These are phyloP conservation scores for Pyrenophora teres DNA, from an alignment of 2,329 filamentous ascomycete genomes.

Conservation along the genomic window DNA sequence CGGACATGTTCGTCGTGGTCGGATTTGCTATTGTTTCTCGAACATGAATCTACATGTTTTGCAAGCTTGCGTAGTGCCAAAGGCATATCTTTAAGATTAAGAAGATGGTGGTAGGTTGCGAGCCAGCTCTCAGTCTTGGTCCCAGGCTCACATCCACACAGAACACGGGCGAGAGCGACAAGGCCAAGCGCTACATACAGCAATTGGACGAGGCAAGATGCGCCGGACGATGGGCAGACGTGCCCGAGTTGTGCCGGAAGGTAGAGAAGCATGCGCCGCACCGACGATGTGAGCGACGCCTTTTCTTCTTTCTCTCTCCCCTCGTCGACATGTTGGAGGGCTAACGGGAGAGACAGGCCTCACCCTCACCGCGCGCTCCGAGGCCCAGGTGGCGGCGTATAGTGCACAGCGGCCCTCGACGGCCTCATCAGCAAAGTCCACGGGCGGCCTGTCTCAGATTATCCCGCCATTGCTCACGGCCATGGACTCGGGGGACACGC, in stretches of 20 bases:
- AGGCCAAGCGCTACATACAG: constrained; percentile 80
- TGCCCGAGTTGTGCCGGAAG: constrained; percentile 90
- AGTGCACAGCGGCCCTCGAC: constrained; percentile 50
- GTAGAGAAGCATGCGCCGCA: constrained; percentile 90
- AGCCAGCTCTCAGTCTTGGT: not conserved
- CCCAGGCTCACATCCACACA: constrained; percentile 33
- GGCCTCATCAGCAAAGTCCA: constrained; percentile 46
- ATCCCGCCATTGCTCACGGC: constrained; percentile 49
- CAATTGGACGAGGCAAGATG: constrained; percentile 86
- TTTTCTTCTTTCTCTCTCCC: not conserved
- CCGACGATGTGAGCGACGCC: constrained; percentile 70
- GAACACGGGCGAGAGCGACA: constrained; percentile 64
- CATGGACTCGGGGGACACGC: constrained; percentile 47
- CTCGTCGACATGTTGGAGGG: not conserved
- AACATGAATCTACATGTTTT: constrained; percentile 37
- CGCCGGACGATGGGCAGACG: constrained; percentile 81
- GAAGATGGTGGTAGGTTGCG: constrained; percentile 44
- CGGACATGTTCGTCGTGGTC: constrained; percentile 27
- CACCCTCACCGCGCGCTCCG: constrained; percentile 53
- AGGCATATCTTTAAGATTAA: constrained; percentile 37
- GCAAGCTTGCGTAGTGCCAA: constrained; percentile 31
- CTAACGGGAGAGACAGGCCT: constrained; percentile 46
- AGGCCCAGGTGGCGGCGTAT: constrained; percentile 53
- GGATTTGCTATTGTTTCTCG: constrained; percentile 28
- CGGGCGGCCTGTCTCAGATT: constrained; percentile 36